phyloP scores from a whole-genome alignment of 352 stramenopile genomes.

The Phytopythium aichiense region DNA sequence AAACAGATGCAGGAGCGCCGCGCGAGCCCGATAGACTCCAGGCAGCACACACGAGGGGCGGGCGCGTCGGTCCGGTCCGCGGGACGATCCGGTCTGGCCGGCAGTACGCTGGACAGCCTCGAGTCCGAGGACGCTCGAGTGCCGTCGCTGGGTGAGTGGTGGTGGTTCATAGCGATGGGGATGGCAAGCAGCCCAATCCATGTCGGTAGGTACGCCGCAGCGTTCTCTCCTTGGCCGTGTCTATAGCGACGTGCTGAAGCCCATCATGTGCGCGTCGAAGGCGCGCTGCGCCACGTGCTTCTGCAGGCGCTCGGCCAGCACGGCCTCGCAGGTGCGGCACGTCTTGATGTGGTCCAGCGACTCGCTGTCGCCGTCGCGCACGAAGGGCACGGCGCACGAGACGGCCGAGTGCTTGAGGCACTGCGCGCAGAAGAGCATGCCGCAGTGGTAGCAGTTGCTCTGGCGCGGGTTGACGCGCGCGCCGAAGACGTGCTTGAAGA shows the following conservation, averaged over 20 bases:
- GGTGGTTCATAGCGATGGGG: not conserved
- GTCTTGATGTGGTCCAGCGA: constrained; percentile 47
- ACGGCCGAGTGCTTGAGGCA: constrained; percentile 56
- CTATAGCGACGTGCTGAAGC: constrained; percentile 32
- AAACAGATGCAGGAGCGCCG: not conserved
- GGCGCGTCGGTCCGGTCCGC: not conserved
- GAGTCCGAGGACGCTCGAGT: not conserved
- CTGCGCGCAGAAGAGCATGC: constrained; percentile 64
- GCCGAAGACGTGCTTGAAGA: constrained; percentile 53
- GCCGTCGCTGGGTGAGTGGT: not conserved
- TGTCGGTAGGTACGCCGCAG: not conserved
- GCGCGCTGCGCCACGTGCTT: constrained; percentile 44
- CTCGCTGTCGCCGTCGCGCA: constrained; percentile 49
- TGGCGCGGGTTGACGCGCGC: constrained; percentile 39
- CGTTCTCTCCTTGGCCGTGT: not conserved
- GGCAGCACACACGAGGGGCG: not conserved
- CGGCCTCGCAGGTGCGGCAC: constrained; percentile 54
- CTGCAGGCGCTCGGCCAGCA: constrained; percentile 54
- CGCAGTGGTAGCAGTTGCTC: constrained; percentile 83
- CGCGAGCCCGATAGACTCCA: not conserved
- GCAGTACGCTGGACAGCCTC: not conserved
- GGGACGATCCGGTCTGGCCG: not conserved
- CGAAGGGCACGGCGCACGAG: constrained; percentile 46
- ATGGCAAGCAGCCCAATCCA: not conserved
- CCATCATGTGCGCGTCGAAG: constrained; percentile 58